Base-by-base conservation (phyloP, 768 basidiomycete genomes). In the Boletus rubescentipes region DNA sequence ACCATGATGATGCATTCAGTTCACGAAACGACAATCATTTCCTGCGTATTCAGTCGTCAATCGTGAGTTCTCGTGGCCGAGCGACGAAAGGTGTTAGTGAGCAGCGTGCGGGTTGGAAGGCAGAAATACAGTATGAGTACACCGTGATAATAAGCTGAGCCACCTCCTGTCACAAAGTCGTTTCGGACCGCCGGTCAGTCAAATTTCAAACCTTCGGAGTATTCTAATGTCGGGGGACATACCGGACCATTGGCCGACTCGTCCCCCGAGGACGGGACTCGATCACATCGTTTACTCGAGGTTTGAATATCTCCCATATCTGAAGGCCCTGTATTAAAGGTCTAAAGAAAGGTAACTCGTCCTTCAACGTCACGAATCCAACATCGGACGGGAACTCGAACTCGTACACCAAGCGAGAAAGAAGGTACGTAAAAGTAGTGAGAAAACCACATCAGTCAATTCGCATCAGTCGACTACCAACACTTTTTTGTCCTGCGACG, bases 1-100 rank as follows among this genome's bases (percentile, higher is more conserved):
- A 6, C 16, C 60, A 61, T 61, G 46, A 16, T 31, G 26, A 26
- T 10, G 11, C 21, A 31, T n/a, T 18, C 46, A 47, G 35, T n/a
- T 52, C 29, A 37, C 18, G 20, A 31, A 15, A n/a, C 4, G 31
- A 30, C 14, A 16, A 18, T 7, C 20, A 37, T 29, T 31, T 9
- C 31, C 20, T 5, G 45, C 7, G 39, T 15, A 5, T 40, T 18
- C n/a, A 18, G n/a, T 46, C 31, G 32, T 16, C 16, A 18, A 1
- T 9, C 15, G 30, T 29, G 8, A 26, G 9, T 38, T 20, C 32
- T 35, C 20, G 9, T n/a, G n/a, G n/a, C n/a, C n/a, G n/a, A n/a
- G n/a, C n/a, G n/a, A n/a, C n/a, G n/a, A n/a, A n/a, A n/a, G n/a
- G n/a, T n/a, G n/a, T 36, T 16, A 16, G 35, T n/a, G 36, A 16